These are phyloP conservation scores for Leptomonas seymouri DNA, from an alignment of 208 protist genomes.

Conservation along the genomic window DNA sequence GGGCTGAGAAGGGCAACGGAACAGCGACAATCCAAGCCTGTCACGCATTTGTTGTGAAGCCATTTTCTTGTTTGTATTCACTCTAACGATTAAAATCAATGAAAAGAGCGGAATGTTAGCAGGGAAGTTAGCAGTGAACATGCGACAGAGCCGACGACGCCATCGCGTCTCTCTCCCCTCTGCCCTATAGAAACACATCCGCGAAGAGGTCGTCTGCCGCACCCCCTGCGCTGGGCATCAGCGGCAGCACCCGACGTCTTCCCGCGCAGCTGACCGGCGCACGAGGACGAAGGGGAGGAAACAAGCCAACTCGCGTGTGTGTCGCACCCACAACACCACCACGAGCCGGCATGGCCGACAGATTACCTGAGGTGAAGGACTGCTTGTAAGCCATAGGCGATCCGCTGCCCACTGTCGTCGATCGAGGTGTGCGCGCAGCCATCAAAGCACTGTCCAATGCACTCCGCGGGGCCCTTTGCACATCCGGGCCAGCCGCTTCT, in stretches of 20 bases:
- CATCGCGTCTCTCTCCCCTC: too few species aligned
- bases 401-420: not conserved
- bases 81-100: too few species aligned
- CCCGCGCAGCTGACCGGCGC: not conserved
- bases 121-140: not conserved
- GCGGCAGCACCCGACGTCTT: conserved; percentile 24
- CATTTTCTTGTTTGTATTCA: too few species aligned
- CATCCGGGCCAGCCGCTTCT: not conserved
- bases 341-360: not conserved
- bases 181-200: conserved; percentile 56
- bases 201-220: conserved; percentile 68
- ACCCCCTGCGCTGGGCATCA: conserved; percentile 21
- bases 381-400: not conserved
- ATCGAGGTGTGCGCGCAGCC: conserved; percentile 12
- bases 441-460: conserved; percentile 4
- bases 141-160: not conserved
- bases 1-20: too few species aligned
- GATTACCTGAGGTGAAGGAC: not conserved
- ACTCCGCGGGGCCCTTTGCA: not conserved
- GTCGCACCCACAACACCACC: not conserved
- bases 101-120: too few species aligned
- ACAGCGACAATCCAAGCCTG: too few species aligned
- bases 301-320: not conserved
- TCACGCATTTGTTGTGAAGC: too few species aligned
- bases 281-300: not conserved